Evolutionary conservation across 805 yeast genomes (phyloP).

Genomic region (Peterozyma xylosa): DNA sequence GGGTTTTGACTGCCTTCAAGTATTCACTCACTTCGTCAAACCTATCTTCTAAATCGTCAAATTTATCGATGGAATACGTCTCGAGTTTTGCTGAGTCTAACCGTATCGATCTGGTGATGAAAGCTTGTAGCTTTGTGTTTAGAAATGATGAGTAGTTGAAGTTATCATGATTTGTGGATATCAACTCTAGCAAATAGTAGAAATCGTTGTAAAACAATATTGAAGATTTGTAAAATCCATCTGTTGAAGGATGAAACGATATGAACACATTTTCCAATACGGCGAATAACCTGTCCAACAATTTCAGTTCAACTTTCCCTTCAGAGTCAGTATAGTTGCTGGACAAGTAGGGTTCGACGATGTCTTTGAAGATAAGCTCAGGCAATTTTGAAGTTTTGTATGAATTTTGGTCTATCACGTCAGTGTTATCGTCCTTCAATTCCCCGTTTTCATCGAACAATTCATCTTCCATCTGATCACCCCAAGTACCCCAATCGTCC

Average conservation of each 20-base stretch:
- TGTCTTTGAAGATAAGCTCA: conserved; percentile 12
- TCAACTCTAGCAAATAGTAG: conserved; percentile 16
- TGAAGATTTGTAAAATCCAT: conserved; percentile 14
- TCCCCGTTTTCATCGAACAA: conserved; percentile 16
- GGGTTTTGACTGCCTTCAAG: conserved; percentile 1
- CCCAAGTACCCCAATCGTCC: conserved; percentile 20
- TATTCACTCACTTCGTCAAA: not conserved
- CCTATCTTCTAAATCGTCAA: not conserved
- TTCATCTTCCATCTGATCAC: conserved; percentile 13
- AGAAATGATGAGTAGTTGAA: not conserved
- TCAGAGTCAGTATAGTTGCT: too few species aligned
- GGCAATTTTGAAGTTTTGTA: conserved; percentile 7
- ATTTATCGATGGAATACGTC: conserved; percentile 4
- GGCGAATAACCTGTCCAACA: not conserved
- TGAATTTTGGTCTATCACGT: conserved; percentile 6
- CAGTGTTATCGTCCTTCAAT: not conserved
- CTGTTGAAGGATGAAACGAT: conserved; percentile 14
- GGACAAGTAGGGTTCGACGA: conserved; percentile 11
- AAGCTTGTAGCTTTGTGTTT: conserved; percentile 1
- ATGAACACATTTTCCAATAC: conserved; percentile 17
- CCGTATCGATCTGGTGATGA: too few species aligned
- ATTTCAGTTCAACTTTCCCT: too few species aligned
- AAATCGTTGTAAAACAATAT: conserved; percentile 25
- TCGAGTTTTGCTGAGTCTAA: not conserved
- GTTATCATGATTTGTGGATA: conserved; percentile 6